Percentiles rank a stretch among this genome's conserved stretches.
phyloP scores from a whole-genome alignment of 2,329 filamentous ascomycete species.

The Fusarium virguliforme region DNA sequence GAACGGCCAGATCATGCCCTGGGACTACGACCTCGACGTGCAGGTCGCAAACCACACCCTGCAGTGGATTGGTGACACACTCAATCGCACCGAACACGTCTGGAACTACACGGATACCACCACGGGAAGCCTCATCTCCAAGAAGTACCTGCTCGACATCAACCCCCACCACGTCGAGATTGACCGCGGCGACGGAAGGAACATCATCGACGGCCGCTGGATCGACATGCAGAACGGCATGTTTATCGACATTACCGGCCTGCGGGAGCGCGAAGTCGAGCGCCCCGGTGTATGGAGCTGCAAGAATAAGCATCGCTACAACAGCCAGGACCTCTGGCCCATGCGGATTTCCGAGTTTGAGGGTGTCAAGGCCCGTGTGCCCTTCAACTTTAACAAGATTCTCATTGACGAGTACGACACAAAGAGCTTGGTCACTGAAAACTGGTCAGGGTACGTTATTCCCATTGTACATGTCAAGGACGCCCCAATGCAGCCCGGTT shows the following conservation, averaged over 20 bases:
- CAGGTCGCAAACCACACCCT: slow-evolving; percentile 81
- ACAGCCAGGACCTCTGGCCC: slow-evolving; percentile 80
- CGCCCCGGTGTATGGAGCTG: slow-evolving; percentile 80
- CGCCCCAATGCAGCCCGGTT: neutral
- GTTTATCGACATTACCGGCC: slow-evolving; percentile 87
- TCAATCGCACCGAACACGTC: slow-evolving; percentile 78
- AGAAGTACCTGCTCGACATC: slow-evolving; percentile 80
- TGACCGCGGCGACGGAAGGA: slow-evolving; percentile 76
- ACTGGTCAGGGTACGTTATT: slow-evolving; percentile 72
- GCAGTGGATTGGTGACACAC: slow-evolving; percentile 73
- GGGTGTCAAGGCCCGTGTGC: slow-evolving; percentile 79
- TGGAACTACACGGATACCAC: slow-evolving; percentile 67
- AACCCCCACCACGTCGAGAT: slow-evolving; percentile 79
- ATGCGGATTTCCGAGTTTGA: slow-evolving; percentile 83
- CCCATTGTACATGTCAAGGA: slow-evolving; percentile 13
- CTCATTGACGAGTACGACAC: slow-evolving; percentile 76
- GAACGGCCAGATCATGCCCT: slow-evolving; percentile 84
- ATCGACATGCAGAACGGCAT: slow-evolving; percentile 83
- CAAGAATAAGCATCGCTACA: slow-evolving; percentile 85
- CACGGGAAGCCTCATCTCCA: slow-evolving; percentile 57
- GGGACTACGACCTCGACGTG: slow-evolving; percentile 89
- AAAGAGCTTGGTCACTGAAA: slow-evolving; percentile 73
- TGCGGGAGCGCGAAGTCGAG: slow-evolving; percentile 75
- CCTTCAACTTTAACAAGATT: slow-evolving; percentile 78
- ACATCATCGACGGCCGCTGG: slow-evolving; percentile 89